Evolutionary conservation across 2,329 filamentous ascomycete genomes (phyloP), one percentile per base, ranked within the genome.

Genomic region (Fusarium keratoplasticum): DNA sequence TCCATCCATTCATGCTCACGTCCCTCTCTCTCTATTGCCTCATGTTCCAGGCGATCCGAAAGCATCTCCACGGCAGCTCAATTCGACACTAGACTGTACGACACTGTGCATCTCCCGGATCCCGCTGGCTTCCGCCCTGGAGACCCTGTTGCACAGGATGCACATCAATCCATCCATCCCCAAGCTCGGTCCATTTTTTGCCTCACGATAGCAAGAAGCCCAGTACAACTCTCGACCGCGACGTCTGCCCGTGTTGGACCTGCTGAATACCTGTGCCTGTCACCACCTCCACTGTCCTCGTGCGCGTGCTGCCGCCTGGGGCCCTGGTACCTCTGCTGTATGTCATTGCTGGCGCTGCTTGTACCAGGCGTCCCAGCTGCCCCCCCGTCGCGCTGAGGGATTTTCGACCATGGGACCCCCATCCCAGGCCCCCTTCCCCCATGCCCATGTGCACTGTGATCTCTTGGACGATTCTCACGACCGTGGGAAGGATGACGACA

Each of bases 331-430:
- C 66, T 73, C 69, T 70, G 42, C 76, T 78, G 76, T 77, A 76
- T 73, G 76, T 75, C 73, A 72, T 74, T 76, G 57, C 67, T 77
- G 62, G 60, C 60, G 59, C 44, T 40, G 71, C 52, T 77, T 64
- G 71, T 72, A 75, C 75, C 67, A 64, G 76, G 71, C 59, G 67
- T 65, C 29, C 25, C 29, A 69, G 61, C 61, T 69, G 18, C 35
- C 73, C 71, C 72, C 71, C 76, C 52, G 63, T 73, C 62, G 31
- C 60, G 71, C 72, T 79, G 77, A 79, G 77, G 77, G 77, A 79
- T 79, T 79, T 79, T 79, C 77, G 61, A 61, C 67, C 67, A 71
- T 72, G 64, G 68, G 66, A 65, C 71, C 68, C 66, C 63, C 58
- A 62, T 61, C 42, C 54, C 54, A 50, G 65, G 72, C 65, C 64